These are phyloP conservation scores for Alternaria sp. DNA, from an alignment of 2,329 filamentous ascomycete genomes.

Conservation along the genomic window DNA sequence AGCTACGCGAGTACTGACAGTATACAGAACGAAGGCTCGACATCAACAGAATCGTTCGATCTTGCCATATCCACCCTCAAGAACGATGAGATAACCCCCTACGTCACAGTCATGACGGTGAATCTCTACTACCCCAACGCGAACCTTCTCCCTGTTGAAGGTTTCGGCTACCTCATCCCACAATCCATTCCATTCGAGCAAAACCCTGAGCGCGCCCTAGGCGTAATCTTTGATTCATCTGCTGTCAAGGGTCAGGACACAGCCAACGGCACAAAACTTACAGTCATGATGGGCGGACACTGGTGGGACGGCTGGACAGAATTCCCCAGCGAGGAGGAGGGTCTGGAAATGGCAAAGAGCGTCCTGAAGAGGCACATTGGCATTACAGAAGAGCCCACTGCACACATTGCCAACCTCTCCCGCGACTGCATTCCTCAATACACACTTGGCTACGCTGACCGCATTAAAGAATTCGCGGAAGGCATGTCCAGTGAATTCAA, in stretches of 20 bases:
- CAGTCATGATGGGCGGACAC: constrained; percentile 94
- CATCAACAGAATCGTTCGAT: constrained; percentile 36
- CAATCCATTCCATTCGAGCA: constrained; percentile 72
- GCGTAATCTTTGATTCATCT: constrained; percentile 90
- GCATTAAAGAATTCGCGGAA: constrained; percentile 66
- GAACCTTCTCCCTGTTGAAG: constrained; percentile 70
- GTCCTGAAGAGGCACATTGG: constrained; percentile 78
- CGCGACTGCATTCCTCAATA: constrained; percentile 91
- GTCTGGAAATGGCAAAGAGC: constrained; percentile 72
- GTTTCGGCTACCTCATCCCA: constrained; percentile 94
- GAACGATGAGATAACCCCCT: constrained; percentile 63
- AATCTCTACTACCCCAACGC: constrained; percentile 83
- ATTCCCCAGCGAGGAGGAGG: constrained; percentile 72
- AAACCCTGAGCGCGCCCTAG: constrained; percentile 85
- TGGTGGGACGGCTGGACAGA: constrained; percentile 77
- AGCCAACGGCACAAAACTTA: constrained; percentile 79
- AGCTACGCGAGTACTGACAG: constrained; percentile 17
- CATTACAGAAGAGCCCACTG: constrained; percentile 70
- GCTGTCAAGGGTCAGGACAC: constrained; percentile 66
- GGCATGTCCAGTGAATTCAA: constrained; percentile 66
- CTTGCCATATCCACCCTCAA: constrained; percentile 45
- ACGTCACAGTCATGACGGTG: constrained; percentile 88
- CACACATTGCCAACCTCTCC: constrained; percentile 69
- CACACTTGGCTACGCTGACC: constrained; percentile 75
- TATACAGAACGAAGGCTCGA: constrained; percentile 20